Base-by-base conservation (phyloP, 2,329 filamentous ascomycete genomes). In the Apiospora arundinis region DNA sequence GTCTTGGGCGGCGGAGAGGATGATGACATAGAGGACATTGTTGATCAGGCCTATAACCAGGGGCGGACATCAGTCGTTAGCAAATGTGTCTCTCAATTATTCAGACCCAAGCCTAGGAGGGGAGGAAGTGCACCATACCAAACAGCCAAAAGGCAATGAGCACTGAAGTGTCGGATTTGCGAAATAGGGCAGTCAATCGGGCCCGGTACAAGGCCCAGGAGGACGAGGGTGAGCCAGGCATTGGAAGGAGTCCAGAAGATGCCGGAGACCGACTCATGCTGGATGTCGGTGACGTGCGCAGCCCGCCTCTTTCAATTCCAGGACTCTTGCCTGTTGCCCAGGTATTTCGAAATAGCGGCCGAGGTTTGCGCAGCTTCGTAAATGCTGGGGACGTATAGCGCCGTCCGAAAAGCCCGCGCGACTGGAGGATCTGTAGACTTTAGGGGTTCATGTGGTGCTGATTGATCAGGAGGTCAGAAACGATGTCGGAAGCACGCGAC, bases 11-110 rank as follows among this genome's bases (percentile, higher is more conserved):
- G 96, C 93, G 42, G 95, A 97, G 78, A 99, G 92, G 80, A 98
- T 96, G 81, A 98, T 93, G 70, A 98, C 95, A 83, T 98, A 98
- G 83, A 98, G 92, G 76, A 98, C 94, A 84, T 98, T 98, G 83
- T 99, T 98, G 80, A 98, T 96, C 23, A 96, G 85, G 69, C 94
- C 94, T 95, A 78, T 42, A 16, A 28, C 52, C 12, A n/a, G 28
- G 25, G 2, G 16, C 9, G 40, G 42, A 16, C 42, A 42, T 5
- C 37, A 45, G 25, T 18, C n/a, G 40, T 67, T 67, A 46, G 40
- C 42, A 14, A 44, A 18, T 3, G 65, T 9, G 65, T 4, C 40
- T 46, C 8, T 45, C 32, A 3, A n/a, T 23, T 6, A 40, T 40
- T 14, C 56, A 63, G 32, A 63, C 8, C 3, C 8, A 4, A 40